Evolutionary conservation across 805 yeast species (phyloP), one percentile per base, ranked within the genome.

Genomic region (Metschnikowia chrysomelidarum): DNA sequence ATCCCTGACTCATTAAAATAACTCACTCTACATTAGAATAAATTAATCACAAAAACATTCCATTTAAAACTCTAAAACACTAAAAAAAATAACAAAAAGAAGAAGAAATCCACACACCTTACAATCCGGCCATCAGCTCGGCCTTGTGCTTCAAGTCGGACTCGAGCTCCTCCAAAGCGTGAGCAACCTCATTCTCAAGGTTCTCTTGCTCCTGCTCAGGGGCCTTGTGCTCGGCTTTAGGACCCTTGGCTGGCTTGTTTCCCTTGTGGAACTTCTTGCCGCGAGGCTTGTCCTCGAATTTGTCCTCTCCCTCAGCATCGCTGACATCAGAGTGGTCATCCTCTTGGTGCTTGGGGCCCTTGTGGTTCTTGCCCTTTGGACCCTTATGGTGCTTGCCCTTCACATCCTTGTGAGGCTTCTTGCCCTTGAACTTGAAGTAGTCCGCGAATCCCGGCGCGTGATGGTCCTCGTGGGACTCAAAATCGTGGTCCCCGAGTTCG

Each of bases 311-410:
- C 7, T 7, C 7, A 9, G 14, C 14, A n/a, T 24, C 26, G 14
- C 9, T 7, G 14, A 11, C 26, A 7, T 30, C 21, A 14, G 27
- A 14, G n/a, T 6, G 6, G 11, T 26, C 10, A 7, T 28, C 21
- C 18, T 33, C 25, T 7, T 25, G 16, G 19, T 4, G 23, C 16
- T 27, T 10, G 12, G 41, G 41, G 11, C 14, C 17, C 26, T 21
- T 25, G 30, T 27, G 36, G 22, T 19, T 27, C 32, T 32, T 28
- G 2, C 29, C 27, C 24, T 23, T 36, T 19, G 16, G 17, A 16
- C 27, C 27, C 27, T 30, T 21, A 21, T 23, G 32, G 26, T 27
- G 37, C 18, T 20, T 27, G 15, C 31, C 14, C 3, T 27, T 23
- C 10, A 7, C 17, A 12, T 14, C 21, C 27, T 24, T 24, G 7